phyloP scores from a whole-genome alignment of 139 green algal species.

The Chlamydomonas schloesseri region DNA sequence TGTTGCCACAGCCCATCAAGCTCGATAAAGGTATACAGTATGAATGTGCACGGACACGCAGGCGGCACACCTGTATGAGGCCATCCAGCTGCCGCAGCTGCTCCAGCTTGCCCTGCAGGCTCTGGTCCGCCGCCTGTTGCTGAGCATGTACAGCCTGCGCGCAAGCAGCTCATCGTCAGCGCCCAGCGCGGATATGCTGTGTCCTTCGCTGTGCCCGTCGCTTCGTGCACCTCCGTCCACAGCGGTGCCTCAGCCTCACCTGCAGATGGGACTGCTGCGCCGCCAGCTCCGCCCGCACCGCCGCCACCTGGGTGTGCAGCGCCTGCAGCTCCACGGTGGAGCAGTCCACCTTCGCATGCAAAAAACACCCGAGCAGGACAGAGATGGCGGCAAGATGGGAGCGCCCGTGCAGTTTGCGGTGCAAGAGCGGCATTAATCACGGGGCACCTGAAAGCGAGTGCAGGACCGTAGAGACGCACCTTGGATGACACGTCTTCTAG shows the following conservation, averaged over 20 bases:
- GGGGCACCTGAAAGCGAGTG: too few relatives aligned
- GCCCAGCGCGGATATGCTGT: too few relatives aligned
- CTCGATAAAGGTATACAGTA: too few relatives aligned
- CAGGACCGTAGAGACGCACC: not conserved
- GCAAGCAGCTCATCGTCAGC: not conserved
- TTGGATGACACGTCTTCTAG: not conserved
- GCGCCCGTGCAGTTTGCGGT: too few relatives aligned
- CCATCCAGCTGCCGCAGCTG: conserved; percentile 15
- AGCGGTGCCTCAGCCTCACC: too few relatives aligned
- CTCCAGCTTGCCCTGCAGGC: not conserved
- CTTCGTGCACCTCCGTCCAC: too few relatives aligned
- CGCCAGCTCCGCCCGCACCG: not conserved
- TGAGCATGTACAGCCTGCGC: not conserved
- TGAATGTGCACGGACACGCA: too few relatives aligned
- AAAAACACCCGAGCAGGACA: too few relatives aligned
- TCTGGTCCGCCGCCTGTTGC: not conserved
- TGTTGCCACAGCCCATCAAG: too few relatives aligned
- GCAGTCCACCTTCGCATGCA: not conserved
- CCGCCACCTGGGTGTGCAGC: not conserved
- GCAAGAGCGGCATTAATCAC: too few relatives aligned
- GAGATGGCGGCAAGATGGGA: too few relatives aligned
- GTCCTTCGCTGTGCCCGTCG: too few relatives aligned
- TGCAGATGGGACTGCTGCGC: not conserved
- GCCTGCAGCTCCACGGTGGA: conserved; percentile 24
- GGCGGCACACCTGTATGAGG: conserved; percentile 2